Evolutionary conservation across 2,329 filamentous ascomycete genomes (phyloP).

Genomic region (Phoma herbarum): DNA sequence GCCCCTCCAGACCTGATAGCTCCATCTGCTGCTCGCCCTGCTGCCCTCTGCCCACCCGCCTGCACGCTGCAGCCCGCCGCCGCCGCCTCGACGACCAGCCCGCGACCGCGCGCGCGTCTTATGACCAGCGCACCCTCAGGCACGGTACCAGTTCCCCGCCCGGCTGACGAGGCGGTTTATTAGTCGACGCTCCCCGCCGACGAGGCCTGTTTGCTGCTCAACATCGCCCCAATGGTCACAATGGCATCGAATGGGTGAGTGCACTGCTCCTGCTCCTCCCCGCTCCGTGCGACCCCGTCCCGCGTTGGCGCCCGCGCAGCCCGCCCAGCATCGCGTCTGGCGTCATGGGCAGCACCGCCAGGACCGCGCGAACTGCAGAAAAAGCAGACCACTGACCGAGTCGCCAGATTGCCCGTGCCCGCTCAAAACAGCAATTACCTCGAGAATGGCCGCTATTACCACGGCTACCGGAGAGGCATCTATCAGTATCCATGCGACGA

Average conservation of each 20-base stretch:
- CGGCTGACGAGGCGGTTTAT: constrained; percentile 27
- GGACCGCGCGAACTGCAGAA: constrained; percentile 5
- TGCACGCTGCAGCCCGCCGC: constrained; percentile 1
- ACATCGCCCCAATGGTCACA: constrained; percentile 53
- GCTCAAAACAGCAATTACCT: constrained; percentile 57
- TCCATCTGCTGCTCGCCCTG: not conserved
- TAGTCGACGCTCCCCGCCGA: constrained; percentile 30
- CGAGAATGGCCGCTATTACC: constrained; percentile 76
- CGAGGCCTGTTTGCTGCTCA: constrained; percentile 34
- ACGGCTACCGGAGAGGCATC: constrained; percentile 71
- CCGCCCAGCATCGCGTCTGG: constrained; percentile 18
- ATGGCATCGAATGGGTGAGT: constrained; percentile 57
- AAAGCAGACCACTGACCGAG: constrained; percentile 17
- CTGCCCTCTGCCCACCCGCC: not conserved
- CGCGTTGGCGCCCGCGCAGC: constrained; percentile 19
- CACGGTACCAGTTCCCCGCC: constrained; percentile 19
- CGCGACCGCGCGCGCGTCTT: constrained; percentile 13
- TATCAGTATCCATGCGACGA: constrained; percentile 83
- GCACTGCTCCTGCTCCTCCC: constrained; percentile 29
- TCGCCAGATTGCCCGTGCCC: constrained; percentile 49
- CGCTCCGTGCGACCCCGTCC: constrained; percentile 43
- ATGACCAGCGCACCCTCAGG: constrained; percentile 13
- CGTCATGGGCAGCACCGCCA: constrained; percentile 10
- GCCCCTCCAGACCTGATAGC: not conserved
- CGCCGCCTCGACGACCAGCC: constrained; percentile 7